Evolutionary conservation across 1,284 basidiomycete genomes (phyloP).

Genomic region (Volvariella volvacea): DNA sequence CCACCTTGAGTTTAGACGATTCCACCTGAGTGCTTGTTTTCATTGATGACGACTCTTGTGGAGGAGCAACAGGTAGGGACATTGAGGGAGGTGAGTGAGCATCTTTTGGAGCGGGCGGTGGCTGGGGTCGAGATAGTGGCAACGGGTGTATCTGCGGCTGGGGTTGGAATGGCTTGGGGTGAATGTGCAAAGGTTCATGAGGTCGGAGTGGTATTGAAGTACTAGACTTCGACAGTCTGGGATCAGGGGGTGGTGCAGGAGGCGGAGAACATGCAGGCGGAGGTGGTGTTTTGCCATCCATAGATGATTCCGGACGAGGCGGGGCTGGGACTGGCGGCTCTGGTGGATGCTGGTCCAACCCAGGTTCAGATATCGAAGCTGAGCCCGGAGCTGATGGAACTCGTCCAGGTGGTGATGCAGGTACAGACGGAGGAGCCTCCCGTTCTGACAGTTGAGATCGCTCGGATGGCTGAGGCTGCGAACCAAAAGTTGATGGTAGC

Average conservation of each 20-base stretch:
- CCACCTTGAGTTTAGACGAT: constrained; percentile 17
- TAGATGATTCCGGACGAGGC: constrained; percentile 14
- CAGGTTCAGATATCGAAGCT: background rate
- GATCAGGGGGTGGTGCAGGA: constrained; percentile 36
- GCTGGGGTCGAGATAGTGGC: constrained; percentile 11
- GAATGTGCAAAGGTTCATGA: constrained; percentile 34
- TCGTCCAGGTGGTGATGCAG: constrained; percentile 12
- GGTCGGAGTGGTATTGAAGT: constrained; percentile 27
- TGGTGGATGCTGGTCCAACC: too few relatives aligned
- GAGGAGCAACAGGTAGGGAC: too few relatives aligned
- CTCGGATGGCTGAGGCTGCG: too few relatives aligned
- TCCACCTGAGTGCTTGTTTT: constrained; percentile 7
- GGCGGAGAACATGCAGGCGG: constrained; percentile 36
- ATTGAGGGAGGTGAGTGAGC: constrained; percentile 9
- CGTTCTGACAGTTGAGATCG: too few relatives aligned
- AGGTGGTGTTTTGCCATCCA: constrained; percentile 16
- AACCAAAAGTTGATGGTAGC: too few relatives aligned
- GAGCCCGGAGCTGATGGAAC: constrained; percentile 8
- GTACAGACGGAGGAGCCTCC: too few relatives aligned
- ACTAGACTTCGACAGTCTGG: constrained; percentile 24
- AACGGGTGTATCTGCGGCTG: constrained; percentile 9
- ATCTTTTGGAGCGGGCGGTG: constrained; percentile 12
- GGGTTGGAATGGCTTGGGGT: constrained; percentile 35
- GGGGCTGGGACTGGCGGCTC: constrained; percentile 19
- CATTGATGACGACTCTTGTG: too few relatives aligned